phyloP scores from a whole-genome alignment of 2,329 filamentous ascomycete genomes.

The Phymatotrichopsis omnivora region DNA sequence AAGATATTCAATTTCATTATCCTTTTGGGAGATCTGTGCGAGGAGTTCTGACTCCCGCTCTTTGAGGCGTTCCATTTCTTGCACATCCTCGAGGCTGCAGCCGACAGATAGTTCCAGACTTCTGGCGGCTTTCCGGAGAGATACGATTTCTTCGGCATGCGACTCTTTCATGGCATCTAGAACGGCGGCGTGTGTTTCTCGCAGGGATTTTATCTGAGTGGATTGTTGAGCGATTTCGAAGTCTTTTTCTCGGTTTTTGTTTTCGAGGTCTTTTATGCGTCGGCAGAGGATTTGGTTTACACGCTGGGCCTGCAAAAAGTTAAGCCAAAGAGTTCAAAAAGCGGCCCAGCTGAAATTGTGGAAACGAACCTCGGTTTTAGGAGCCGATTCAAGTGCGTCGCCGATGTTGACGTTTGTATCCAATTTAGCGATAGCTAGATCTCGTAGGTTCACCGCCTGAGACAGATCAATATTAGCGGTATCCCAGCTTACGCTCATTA shows the following conservation, averaged over 20 bases:
- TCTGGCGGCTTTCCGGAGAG: constrained; percentile 10
- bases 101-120: not conserved
- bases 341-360: not conserved
- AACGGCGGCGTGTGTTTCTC: constrained; percentile 1
- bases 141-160: constrained; percentile 10
- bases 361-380: constrained; percentile 7
- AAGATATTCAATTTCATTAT: constrained; percentile 24
- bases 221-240: constrained; percentile 3
- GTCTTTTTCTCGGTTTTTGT: constrained; percentile 1
- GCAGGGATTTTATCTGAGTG: constrained; percentile 4
- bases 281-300: constrained; percentile 7
- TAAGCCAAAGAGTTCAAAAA: not conserved
- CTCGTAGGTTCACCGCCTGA: constrained; percentile 6
- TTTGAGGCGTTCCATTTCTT: constrained; percentile 8
- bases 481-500: too few species aligned
- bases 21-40: constrained; percentile 21
- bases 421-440: constrained; percentile 7
- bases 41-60: constrained; percentile 16
- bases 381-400: not conserved
- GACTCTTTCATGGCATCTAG: constrained; percentile 11
- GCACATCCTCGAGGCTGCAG: not conserved
- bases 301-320: constrained; percentile 4
- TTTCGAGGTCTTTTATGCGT: constrained; percentile 5
- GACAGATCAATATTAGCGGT: too few species aligned
- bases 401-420: constrained; percentile 6